Conservation (phyloP, 345 rosid genomes). For the Diplotaxis tenuifolia region DNA sequence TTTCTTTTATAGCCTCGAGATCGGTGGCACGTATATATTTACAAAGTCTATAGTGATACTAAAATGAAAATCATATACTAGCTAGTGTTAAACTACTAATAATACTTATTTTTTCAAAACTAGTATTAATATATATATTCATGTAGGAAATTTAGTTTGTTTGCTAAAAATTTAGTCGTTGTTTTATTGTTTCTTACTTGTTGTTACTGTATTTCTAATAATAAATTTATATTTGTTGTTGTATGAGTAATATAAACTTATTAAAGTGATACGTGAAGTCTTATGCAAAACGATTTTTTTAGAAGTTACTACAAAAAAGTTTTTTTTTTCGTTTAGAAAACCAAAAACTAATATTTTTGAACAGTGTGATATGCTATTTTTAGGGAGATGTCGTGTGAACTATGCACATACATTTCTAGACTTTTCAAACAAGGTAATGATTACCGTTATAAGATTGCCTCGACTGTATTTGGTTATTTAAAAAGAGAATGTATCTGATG, state of each 20-base stretch:
- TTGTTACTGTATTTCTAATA: background rate
- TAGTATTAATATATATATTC: background rate
- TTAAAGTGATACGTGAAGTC: background rate
- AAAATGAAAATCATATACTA: background rate
- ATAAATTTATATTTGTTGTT: background rate
- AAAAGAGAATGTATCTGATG: too few relatives aligned
- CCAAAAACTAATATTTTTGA: background rate
- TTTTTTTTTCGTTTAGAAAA: background rate
- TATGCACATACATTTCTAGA: background rate
- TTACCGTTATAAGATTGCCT: background rate
- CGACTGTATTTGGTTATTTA: too few relatives aligned
- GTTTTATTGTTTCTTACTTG: background rate
- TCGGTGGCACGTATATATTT: background rate
- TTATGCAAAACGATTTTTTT: background rate
- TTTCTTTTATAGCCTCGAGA: background rate
- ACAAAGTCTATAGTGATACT: background rate
- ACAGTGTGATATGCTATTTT: background rate
- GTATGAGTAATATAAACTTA: background rate
- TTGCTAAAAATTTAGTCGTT: too few relatives aligned
- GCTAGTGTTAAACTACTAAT: background rate
- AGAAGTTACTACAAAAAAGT: background rate
- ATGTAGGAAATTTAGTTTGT: background rate
- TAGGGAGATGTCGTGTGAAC: background rate
- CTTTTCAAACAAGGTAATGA: background rate
- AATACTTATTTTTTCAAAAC: background rate